Percentiles rank a stretch among this genome's conserved stretches.
Evolutionary conservation across 2,329 filamentous ascomycete genomes (phyloP).

Genomic region (Clonostachys chloroleuca): DNA sequence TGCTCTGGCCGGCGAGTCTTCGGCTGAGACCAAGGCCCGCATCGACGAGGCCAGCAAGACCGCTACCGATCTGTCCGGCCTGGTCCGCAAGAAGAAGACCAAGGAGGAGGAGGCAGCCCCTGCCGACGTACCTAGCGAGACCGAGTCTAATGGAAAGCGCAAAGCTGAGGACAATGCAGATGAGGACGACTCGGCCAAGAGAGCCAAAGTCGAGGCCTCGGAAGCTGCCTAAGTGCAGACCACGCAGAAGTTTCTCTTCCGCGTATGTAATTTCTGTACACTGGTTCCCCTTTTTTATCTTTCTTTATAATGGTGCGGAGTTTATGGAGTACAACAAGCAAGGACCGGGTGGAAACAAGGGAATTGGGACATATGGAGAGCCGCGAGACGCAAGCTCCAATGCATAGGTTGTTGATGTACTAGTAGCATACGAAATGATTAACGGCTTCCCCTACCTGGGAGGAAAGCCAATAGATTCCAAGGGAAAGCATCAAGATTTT

Average conservation of each 20-base stretch:
- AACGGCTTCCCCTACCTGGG: no score
- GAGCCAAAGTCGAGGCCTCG: slow-evolving; percentile 24
- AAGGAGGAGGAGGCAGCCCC: slow-evolving; percentile 21
- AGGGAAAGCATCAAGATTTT: background rate
- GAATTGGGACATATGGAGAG: background rate
- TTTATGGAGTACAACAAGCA: background rate
- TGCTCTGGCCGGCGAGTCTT: slow-evolving; percentile 55
- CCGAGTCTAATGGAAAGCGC: slow-evolving; percentile 40
- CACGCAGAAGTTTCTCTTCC: no score
- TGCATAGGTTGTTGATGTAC: background rate
- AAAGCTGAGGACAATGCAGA: slow-evolving; percentile 41
- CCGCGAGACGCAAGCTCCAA: no score
- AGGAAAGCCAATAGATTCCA: background rate
- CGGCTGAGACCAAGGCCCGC: slow-evolving; percentile 53
- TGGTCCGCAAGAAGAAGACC: slow-evolving; percentile 68
- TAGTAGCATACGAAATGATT: no score
- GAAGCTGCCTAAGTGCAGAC: background rate
- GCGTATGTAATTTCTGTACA: no score
- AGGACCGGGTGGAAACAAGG: background rate
- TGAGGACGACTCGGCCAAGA: slow-evolving; percentile 23
- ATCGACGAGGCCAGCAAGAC: slow-evolving; percentile 69
- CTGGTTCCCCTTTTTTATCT: no score
- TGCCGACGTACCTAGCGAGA: slow-evolving; percentile 15
- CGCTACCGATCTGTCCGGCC: slow-evolving; percentile 69
- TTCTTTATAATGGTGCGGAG: background rate